These are phyloP conservation scores for peach (Prunus persica) DNA, from an alignment of 306 rosid species.

Conservation along the genomic window DNA sequence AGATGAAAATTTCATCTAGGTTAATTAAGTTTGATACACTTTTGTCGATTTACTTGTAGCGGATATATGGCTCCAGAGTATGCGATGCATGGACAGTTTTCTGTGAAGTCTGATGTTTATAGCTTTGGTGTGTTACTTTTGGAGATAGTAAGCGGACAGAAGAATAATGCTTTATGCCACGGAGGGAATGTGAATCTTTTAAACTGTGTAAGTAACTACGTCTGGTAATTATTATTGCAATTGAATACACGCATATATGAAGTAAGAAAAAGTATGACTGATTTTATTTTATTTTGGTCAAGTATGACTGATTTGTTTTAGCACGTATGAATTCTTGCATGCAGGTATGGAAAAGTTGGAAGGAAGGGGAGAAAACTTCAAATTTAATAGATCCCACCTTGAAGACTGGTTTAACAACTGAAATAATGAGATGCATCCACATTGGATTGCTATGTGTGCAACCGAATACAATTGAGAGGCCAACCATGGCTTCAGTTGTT, in stretches of 20 bases:
- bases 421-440: slow-evolving; percentile 3
- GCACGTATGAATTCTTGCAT: background rate
- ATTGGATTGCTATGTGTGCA: slow-evolving; percentile 1
- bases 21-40: background rate
- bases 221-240: too few species aligned
- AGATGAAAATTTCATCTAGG: background rate
- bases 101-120: background rate
- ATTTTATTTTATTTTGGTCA: too few species aligned
- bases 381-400: background rate
- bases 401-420: background rate
- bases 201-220: background rate
- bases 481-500: slow-evolving; percentile 3
- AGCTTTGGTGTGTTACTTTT: slow-evolving; percentile 5
- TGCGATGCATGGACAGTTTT: background rate
- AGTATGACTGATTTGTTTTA: too few species aligned
- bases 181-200: background rate
- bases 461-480: background rate
- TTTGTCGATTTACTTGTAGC: background rate
- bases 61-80: background rate
- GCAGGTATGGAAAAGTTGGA: slow-evolving; percentile 8
- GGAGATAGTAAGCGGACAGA: background rate
- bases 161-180: too few species aligned
- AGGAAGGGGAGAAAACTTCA: background rate
- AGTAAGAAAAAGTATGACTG: too few species aligned
- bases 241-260: too few species aligned